Conservation (phyloP, 2,329 filamentous ascomycete species). For the Plenodomus biglobosus region DNA sequence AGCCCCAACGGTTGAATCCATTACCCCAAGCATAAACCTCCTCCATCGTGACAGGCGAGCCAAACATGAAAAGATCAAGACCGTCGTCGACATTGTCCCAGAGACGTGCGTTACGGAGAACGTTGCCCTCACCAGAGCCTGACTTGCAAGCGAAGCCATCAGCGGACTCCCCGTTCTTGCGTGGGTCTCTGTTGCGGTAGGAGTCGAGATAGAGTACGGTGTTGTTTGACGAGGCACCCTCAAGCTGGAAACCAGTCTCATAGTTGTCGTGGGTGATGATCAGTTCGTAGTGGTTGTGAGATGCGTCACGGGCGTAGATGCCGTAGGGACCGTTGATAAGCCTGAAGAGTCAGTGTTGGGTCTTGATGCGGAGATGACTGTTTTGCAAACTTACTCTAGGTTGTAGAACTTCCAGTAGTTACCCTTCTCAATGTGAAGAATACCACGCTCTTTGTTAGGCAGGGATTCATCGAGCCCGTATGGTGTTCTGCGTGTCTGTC, state of each 20-base stretch:
- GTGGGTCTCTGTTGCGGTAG: slow-evolving; percentile 40
- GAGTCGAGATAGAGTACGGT: slow-evolving; percentile 27
- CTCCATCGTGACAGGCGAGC: slow-evolving; percentile 48
- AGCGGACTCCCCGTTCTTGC: slow-evolving; percentile 56
- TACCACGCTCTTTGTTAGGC: slow-evolving; percentile 48
- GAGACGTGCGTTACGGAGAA: slow-evolving; percentile 50
- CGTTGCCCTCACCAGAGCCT: slow-evolving; percentile 51
- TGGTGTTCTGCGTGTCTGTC: slow-evolving; percentile 5
- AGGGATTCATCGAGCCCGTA: slow-evolving; percentile 10
- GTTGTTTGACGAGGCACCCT: slow-evolving; percentile 34
- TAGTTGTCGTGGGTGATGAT: slow-evolving; percentile 46
- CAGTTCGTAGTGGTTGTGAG: slow-evolving; percentile 43
- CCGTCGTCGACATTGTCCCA: slow-evolving; percentile 57
- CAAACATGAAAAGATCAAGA: slow-evolving; percentile 50
- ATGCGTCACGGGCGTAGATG: slow-evolving; percentile 40
- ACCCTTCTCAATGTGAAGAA: slow-evolving; percentile 52
- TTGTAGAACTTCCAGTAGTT: slow-evolving; percentile 53
- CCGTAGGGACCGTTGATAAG: slow-evolving; percentile 45
- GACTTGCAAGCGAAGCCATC: slow-evolving; percentile 55
- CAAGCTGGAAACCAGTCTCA: slow-evolving; percentile 44
- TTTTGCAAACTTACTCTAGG: slow-evolving; percentile 22
- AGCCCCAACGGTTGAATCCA: slow-evolving; percentile 51
- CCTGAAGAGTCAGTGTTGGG: background rate
- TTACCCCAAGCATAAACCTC: slow-evolving; percentile 53
- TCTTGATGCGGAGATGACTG: rapidly evolving